A percentile compares a stretch with the other conserved stretches of the same genome.
Conservation (phyloP, 306 rosid genomes). For the Adenanthera pavonina region DNA sequence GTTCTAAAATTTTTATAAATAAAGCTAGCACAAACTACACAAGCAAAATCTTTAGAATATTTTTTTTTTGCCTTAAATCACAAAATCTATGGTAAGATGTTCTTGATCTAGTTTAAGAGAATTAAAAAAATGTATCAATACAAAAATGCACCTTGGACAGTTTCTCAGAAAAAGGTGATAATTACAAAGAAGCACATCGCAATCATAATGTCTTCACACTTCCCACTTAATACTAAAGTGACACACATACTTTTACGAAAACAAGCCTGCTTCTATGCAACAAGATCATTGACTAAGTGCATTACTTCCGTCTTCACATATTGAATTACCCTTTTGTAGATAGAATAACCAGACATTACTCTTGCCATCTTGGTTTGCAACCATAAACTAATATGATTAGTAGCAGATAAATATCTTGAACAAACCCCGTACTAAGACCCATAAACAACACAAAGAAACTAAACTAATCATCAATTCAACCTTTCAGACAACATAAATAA, state of each 20-base stretch:
- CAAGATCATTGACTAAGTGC: background rate
- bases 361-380: background rate
- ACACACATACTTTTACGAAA: background rate
- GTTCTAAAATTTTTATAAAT: background rate
- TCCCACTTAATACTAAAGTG: slow-evolving; percentile 3
- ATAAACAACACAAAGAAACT: background rate
- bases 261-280: background rate
- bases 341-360: background rate
- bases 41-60: background rate
- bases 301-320: background rate
- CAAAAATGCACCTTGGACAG: no score
- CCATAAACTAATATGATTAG: background rate
- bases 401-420: background rate
- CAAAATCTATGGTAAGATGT: background rate
- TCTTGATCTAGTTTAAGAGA: no score
- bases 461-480: no score
- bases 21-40: slow-evolving; percentile 19
- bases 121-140: background rate
- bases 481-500: background rate
- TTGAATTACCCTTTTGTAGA: background rate
- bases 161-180: background rate
- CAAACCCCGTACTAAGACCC: background rate
- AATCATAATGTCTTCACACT: slow-evolving; percentile 14
- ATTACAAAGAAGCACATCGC: background rate
- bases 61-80: background rate